Conservation (phyloP, 2,329 filamentous ascomycete species). For the Epichloe uncinata region DNA sequence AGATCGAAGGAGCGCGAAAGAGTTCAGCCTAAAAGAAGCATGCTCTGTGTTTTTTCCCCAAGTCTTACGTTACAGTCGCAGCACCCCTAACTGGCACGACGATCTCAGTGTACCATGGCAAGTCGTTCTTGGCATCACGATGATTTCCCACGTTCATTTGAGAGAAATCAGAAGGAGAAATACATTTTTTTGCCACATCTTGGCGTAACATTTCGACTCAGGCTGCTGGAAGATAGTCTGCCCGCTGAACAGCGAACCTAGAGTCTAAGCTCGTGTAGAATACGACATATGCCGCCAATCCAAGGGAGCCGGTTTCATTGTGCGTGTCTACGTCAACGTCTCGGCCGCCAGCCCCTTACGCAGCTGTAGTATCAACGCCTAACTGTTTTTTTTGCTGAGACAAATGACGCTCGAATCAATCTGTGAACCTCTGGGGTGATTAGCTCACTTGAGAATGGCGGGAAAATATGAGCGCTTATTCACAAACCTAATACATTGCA, state of each 20-base stretch:
- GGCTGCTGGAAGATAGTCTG: not conserved
- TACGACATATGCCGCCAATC: not conserved
- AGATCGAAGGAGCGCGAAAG: not conserved
- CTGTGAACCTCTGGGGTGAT: not conserved
- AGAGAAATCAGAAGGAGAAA: not conserved
- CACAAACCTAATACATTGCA: constrained; percentile 7
- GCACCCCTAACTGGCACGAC: too few relatives aligned
- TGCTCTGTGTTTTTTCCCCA: not conserved
- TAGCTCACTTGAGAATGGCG: not conserved
- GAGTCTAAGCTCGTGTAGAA: not conserved
- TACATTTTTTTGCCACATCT: not conserved
- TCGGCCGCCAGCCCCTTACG: not conserved
- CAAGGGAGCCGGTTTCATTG: not conserved
- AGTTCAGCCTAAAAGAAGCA: not conserved
- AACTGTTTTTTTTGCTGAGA: not conserved
- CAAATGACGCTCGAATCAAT: not conserved
- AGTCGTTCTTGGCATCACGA: not conserved
- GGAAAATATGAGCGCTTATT: not conserved
- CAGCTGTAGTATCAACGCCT: not conserved
- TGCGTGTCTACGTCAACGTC: not conserved
- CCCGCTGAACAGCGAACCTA: not conserved
- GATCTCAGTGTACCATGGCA: not conserved
- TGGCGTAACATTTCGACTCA: not conserved
- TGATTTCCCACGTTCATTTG: not conserved
- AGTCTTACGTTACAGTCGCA: too few relatives aligned